These are phyloP conservation scores for Penicillium brasilianum DNA, from an alignment of 2,329 filamentous ascomycete species.

Conservation along the genomic window DNA sequence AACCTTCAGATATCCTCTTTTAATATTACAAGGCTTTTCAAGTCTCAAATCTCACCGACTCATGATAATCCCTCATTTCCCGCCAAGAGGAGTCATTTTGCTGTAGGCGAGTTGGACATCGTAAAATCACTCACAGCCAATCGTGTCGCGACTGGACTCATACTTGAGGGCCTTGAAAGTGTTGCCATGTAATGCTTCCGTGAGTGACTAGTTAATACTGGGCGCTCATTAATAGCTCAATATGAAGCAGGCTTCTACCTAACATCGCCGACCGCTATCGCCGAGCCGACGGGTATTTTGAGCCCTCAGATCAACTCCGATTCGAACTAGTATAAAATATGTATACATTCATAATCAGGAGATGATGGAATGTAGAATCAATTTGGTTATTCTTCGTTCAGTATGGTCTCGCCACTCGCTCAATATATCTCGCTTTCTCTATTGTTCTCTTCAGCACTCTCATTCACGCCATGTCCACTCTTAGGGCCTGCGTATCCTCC, in stretches of 20 bases:
- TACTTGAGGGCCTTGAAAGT: too few relatives aligned
- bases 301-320: neutral
- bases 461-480: conserved; percentile 31
- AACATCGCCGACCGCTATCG: conserved; percentile 2
- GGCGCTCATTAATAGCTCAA: too few relatives aligned
- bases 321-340: neutral
- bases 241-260: neutral
- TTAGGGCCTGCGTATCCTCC: conserved; percentile 28
- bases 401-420: neutral
- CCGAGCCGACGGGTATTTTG: conserved; percentile 11
- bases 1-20: too few relatives aligned
- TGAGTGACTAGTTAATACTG: too few relatives aligned
- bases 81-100: too few relatives aligned
- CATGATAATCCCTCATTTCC: too few relatives aligned
- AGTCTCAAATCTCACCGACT: too few relatives aligned
- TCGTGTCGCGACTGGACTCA: too few relatives aligned
- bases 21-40: too few relatives aligned
- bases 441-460: conserved; percentile 13
- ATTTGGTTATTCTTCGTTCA: neutral
- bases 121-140: too few relatives aligned
- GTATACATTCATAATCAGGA: neutral
- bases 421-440: conserved; percentile 3
- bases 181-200: too few relatives aligned
- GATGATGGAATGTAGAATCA: neutral
- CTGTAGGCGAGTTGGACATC: too few relatives aligned